Percentiles rank a stretch among this genome's conserved stretches.
These are phyloP conservation scores for Alloteropsis semialata DNA, from an alignment of 176 grass and related monocot genomes.

Conservation along the genomic window DNA sequence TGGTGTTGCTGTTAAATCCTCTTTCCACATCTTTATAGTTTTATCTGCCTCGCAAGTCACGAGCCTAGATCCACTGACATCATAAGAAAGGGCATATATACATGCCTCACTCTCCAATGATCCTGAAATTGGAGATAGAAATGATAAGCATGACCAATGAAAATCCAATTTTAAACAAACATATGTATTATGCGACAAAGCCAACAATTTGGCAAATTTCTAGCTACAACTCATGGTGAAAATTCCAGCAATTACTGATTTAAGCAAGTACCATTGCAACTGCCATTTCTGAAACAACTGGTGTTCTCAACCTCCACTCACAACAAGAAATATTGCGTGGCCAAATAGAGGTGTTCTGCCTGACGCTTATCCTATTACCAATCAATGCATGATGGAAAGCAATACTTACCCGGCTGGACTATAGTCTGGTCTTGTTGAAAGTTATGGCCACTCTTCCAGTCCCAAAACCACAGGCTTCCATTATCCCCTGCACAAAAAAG, in stretches of 20 bases:
- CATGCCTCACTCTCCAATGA: constrained; percentile 95
- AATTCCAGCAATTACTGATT: neutral
- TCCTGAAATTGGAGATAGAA: constrained; percentile 38
- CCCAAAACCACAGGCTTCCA: constrained; percentile 99
- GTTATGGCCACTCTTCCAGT: constrained; percentile 99
- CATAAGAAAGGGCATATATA: constrained; percentile 83
- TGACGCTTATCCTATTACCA: neutral
- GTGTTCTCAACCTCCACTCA: neutral
- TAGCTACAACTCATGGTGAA: neutral
- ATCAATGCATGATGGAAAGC: neutral
- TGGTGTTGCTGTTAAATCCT: constrained; percentile 69
- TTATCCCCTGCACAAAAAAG: constrained; percentile 71
- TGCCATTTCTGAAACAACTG: neutral
- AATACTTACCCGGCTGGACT: constrained; percentile 75
- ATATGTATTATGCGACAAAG: neutral
- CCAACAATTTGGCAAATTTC: neutral
- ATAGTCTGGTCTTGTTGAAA: constrained; percentile 95
- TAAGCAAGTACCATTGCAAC: neutral
- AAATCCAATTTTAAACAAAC: constrained; percentile 4
- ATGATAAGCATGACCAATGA: neutral
- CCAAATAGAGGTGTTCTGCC: neutral
- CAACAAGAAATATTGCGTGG: neutral
- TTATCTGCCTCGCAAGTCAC: constrained; percentile 94
- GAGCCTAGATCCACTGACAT: constrained; percentile 76
- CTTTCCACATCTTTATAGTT: constrained; percentile 99